phyloP scores from a whole-genome alignment of 2,329 filamentous ascomycete genomes.

The Aspergillus persii region DNA sequence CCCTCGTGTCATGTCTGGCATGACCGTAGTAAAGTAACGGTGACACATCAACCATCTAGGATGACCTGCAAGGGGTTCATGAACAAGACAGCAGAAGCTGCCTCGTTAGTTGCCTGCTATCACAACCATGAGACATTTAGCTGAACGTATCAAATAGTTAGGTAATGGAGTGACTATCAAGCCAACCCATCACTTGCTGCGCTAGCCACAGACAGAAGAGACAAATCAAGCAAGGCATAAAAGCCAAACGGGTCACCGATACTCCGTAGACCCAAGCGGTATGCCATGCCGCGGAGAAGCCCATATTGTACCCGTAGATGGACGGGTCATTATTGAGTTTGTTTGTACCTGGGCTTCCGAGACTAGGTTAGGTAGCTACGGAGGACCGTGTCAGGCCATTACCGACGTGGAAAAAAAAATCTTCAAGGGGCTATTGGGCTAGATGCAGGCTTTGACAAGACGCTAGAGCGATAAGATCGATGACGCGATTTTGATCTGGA shows the following conservation, averaged over 20 bases:
- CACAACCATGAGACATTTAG: neutral
- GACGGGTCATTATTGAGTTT: neutral
- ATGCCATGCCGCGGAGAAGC: neutral
- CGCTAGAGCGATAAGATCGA: constrained; percentile 25
- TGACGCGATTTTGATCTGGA: constrained; percentile 36
- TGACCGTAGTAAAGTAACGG: no score
- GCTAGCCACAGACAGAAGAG: neutral
- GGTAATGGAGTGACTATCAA: no score
- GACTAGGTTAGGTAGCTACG: no score
- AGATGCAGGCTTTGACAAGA: neutral
- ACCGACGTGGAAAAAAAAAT: neutral
- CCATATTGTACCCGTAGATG: neutral
- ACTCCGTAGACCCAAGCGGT: neutral
- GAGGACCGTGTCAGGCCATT: neutral
- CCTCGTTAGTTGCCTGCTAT: neutral
- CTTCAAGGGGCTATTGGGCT: neutral
- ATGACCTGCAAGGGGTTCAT: no score
- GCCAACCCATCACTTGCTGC: neutral
- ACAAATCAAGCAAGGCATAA: no score
- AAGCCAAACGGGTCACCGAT: no score
- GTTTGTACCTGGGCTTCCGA: neutral
- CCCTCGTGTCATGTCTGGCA: no score
- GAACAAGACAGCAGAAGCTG: neutral
- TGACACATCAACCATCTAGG: no score
- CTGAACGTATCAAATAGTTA: neutral